Evolutionary conservation across 1,284 basidiomycete species (phyloP).

Genomic region (Sphaerobolus stellatus): DNA sequence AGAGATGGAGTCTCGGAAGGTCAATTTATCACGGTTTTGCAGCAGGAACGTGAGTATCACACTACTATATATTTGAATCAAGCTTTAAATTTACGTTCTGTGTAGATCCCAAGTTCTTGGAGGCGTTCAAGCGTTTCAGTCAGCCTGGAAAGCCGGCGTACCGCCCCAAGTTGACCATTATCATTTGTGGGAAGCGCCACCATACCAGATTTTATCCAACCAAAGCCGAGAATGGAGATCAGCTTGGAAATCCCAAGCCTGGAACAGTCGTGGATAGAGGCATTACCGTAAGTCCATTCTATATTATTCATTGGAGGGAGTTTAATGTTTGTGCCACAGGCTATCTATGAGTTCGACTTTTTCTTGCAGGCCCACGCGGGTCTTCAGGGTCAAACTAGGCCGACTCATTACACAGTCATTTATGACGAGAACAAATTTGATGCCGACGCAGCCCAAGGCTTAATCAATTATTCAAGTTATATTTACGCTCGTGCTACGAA

Average conservation of each 20-base stretch:
- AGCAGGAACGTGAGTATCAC: conserved; percentile 47
- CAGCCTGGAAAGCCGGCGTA: conserved; percentile 48
- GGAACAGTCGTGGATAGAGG: conserved; percentile 79
- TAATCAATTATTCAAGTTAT: conserved; percentile 64
- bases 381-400: conserved; percentile 66
- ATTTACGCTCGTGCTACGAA: conserved; percentile 79
- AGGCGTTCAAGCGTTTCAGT: conserved; percentile 56
- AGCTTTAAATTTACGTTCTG: background rate
- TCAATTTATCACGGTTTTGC: conserved; percentile 67
- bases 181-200: conserved; percentile 81
- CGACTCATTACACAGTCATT: conserved; percentile 77
- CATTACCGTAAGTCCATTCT: conserved; percentile 2
- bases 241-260: conserved; percentile 65
- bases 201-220: conserved; percentile 82
- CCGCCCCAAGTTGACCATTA: conserved; percentile 67
- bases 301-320: background rate
- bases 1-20: conserved; percentile 82
- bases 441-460: conserved; percentile 62
- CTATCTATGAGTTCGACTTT: conserved; percentile 75
- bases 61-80: background rate
- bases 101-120: conserved; percentile 50
- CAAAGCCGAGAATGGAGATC: conserved; percentile 49
- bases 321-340: conserved; percentile 42
- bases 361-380: conserved; percentile 74
- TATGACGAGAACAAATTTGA: conserved; percentile 69